phyloP scores from a whole-genome alignment of 2,329 filamentous ascomycete species.

The Apiospora phragmitis region DNA sequence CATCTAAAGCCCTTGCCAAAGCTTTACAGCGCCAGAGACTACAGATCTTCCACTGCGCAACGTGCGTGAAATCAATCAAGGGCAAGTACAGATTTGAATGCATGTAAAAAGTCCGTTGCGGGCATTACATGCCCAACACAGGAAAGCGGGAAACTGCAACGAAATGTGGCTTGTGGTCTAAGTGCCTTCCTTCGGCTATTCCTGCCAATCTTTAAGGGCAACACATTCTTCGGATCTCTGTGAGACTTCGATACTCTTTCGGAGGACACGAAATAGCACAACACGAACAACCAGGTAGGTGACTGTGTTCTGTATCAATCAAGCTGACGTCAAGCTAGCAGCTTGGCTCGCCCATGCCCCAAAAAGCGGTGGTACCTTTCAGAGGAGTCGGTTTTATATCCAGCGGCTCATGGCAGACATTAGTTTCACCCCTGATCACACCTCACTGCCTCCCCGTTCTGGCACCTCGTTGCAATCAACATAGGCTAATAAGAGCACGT shows the following conservation, averaged over 20 bases:
- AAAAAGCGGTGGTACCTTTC: neutral
- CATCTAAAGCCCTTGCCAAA: neutral
- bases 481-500: neutral
- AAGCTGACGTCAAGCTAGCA: neutral
- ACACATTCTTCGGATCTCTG: neutral
- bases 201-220: neutral
- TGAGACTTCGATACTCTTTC: neutral
- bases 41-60: neutral
- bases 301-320: neutral
- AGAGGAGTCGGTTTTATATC: neutral
- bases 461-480: neutral
- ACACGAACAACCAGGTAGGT: neutral
- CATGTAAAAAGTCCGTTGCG: neutral
- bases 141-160: neutral
- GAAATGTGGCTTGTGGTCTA: neutral
- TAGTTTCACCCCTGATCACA: neutral
- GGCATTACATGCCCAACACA: neutral
- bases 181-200: neutral
- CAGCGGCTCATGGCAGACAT: neutral
- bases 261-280: neutral
- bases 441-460: neutral
- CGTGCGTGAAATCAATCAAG: neutral
- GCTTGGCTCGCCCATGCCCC: neutral
- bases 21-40: neutral
- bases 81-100: neutral